These are phyloP conservation scores for Lodderomyces oxycetoniae DNA, from an alignment of 1,139 yeast genomes.

Conservation along the genomic window DNA sequence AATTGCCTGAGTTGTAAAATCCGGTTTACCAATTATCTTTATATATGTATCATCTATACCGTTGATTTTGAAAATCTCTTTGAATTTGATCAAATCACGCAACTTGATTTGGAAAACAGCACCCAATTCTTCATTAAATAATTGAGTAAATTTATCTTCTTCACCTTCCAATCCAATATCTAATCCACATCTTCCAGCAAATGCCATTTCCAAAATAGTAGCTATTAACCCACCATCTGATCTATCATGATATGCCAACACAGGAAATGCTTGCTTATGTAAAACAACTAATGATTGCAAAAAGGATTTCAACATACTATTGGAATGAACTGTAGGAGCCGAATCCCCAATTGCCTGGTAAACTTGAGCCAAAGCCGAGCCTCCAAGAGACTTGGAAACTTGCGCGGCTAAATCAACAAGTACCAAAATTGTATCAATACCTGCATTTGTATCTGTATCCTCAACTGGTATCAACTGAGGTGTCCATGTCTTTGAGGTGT, in stretches of 20 bases:
- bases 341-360: constrained; percentile 79
- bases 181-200: constrained; percentile 85
- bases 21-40: constrained; percentile 63
- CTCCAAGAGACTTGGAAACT: constrained; percentile 68
- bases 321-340: constrained; percentile 80
- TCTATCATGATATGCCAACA: constrained; percentile 90
- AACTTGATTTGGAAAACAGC: constrained; percentile 85
- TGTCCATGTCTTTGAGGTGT: constrained; percentile 93
- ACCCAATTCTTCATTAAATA: constrained; percentile 93
- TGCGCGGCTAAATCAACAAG: constrained; percentile 73
- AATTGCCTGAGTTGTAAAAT: constrained; percentile 47
- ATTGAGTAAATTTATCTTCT: constrained; percentile 42
- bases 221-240: constrained; percentile 95
- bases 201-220: constrained; percentile 91
- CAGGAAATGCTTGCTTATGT: constrained; percentile 63
- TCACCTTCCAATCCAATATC: constrained; percentile 37
- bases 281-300: constrained; percentile 63
- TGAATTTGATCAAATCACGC: constrained; percentile 51
- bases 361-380: constrained; percentile 93
- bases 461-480: constrained; percentile 58
- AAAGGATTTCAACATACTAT: constrained; percentile 59
- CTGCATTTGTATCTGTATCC: no score
- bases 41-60: constrained; percentile 55
- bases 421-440: constrained; percentile 70
- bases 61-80: constrained; percentile 46